Base-by-base conservation (phyloP, 2,329 filamentous ascomycete genomes). In the Fusarium albidum region DNA sequence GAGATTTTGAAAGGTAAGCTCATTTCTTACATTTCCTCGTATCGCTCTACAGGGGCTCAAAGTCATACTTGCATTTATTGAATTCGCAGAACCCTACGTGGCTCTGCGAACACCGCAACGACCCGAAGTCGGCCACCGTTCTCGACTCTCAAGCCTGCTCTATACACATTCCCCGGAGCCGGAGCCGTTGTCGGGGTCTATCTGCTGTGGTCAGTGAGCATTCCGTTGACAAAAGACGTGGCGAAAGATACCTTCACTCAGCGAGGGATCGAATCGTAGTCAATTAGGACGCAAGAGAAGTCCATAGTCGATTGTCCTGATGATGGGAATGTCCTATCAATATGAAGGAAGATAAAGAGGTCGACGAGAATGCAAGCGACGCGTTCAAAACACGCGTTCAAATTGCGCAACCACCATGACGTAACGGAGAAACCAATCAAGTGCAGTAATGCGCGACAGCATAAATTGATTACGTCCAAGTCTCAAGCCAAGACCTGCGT, bases 351-450 rank as follows among this genome's bases (percentile, higher is more conserved):
- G 27, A 41, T 11, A 4, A 41, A 41, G 38, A 15, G 38, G 26
- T 21, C 2, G 11, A 14, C 37, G 37, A 40, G 37, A 29, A 41
- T 27, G 38, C 25, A 18, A 17, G 38, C 15, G 38, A 27, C 38
- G 38, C 38, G 13, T 41, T 41, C 25, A 41, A 41, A 29, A 26
- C 37, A 28, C 38, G 26, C 26, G 25, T 41, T 3, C 9, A 32
- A 43, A 43, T 32, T 1, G 14, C 28, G 40, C 14, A 43, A 18
- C 28, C 31, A 27, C 29, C 29, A 17, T 35, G 18, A 35, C 31
- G 31, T 44, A 7, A 44, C 41, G n/a, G 31, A 31, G 33, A 38
- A 47, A 33, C 43, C 33, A 47, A 46, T 46, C 33, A 46, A 46
- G 21, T 35, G 25, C 18, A 12, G 42, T 17, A 37, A 46, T 37